A percentile compares a stretch with the other conserved stretches of the same genome.
Evolutionary conservation across 2,329 filamentous ascomycete species (phyloP).

Genomic region (Cercospora sp.): DNA sequence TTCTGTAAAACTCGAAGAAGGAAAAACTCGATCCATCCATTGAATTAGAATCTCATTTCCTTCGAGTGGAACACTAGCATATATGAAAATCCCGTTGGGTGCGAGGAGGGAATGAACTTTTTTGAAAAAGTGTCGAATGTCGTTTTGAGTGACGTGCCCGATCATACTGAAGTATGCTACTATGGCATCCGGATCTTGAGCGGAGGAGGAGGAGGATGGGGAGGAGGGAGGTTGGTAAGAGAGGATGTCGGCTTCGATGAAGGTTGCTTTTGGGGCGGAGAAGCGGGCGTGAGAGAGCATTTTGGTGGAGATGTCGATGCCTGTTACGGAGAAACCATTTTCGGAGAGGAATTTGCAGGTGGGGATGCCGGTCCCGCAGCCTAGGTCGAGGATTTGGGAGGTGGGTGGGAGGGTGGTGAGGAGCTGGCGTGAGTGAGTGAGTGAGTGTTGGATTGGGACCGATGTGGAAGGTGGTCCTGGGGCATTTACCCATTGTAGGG

Average conservation of each 20-base stretch:
- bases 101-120: not conserved
- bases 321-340: conserved; percentile 34
- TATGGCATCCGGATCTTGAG: not conserved
- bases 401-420: conserved; percentile 21
- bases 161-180: conserved; percentile 11
- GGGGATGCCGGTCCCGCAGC: conserved; percentile 40
- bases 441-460: too few species aligned
- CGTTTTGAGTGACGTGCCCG: not conserved
- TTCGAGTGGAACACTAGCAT: conserved; percentile 2
- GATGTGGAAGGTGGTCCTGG: not conserved
- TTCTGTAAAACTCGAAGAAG: not conserved
- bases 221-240: not conserved
- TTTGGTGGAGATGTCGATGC: conserved; percentile 37
- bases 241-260: conserved; percentile 4
- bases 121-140: conserved; percentile 4
- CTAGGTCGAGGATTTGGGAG: conserved; percentile 34
- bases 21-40: conserved; percentile 11
- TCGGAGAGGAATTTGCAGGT: conserved; percentile 34
- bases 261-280: conserved; percentile 10
- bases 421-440: too few species aligned
- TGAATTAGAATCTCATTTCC: not conserved
- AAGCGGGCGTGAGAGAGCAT: conserved; percentile 36
- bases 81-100: not conserved
- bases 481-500: conserved; percentile 5
- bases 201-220: too few species aligned